These are phyloP conservation scores for Wallacemonas sp. DNA, from an alignment of 208 protist genomes.

Conservation along the genomic window DNA sequence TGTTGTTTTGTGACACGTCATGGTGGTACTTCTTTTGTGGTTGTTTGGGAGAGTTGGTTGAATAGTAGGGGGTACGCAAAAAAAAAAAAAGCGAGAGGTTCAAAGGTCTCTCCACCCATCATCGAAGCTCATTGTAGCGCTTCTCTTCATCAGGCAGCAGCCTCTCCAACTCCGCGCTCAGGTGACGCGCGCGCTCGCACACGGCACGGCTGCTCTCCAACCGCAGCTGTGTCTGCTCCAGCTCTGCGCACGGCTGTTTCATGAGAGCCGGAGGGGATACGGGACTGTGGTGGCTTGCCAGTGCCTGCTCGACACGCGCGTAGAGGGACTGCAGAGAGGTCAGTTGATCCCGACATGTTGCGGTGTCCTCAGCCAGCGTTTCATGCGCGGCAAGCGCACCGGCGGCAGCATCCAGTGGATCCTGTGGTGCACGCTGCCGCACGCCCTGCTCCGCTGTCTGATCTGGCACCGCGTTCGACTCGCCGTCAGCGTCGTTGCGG, in stretches of 20 bases:
- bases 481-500: neutral
- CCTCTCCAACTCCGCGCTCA: neutral
- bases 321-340: neutral
- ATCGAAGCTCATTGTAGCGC: neutral
- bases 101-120: neutral
- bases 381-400: no score
- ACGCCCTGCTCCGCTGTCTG: neutral
- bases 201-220: neutral
- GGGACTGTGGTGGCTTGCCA: constrained; percentile 17
- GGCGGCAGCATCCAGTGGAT: no score
- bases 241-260: no score
- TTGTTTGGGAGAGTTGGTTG: no score
- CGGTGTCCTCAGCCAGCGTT: neutral
- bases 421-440: no score
- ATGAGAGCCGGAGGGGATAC: constrained; percentile 2
- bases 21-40: no score
- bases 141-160: neutral
- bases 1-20: no score
- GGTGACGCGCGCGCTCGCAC: neutral
- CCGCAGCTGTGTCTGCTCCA: constrained; percentile 1
- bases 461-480: neutral
- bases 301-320: neutral
- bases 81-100: constrained; percentile 18
- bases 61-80: no score
- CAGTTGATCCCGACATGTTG: neutral